Percentiles rank a stretch among this genome's conserved stretches.
phyloP scores from a whole-genome alignment of 208 protist genomes.

The Wallacemonas collosoma region DNA sequence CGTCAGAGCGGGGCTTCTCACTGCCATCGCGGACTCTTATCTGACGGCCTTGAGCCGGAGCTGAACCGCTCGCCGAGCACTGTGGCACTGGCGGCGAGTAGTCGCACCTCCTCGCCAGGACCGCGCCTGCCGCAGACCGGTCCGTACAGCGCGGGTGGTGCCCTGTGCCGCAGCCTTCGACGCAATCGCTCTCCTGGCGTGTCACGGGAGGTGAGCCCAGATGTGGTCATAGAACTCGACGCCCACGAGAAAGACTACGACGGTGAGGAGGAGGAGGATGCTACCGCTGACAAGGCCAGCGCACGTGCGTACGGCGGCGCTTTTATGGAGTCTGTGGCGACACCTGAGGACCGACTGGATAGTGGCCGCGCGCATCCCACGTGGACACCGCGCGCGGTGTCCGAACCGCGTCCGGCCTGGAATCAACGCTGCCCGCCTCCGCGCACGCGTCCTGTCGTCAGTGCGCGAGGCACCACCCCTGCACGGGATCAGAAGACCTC shows the following conservation, averaged over 20 bases:
- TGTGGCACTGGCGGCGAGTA: conserved; percentile 3
- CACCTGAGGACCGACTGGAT: not conserved
- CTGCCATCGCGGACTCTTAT: not conserved
- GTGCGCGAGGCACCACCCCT: conserved; percentile 27
- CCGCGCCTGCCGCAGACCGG: conserved; percentile 32
- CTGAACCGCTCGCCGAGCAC: conserved; percentile 8
- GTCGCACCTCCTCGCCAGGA: conserved; percentile 29
- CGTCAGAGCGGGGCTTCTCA: no score
- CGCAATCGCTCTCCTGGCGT: conserved; percentile 43
- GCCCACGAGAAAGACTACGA: conserved; percentile 7
- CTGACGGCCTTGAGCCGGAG: not conserved
- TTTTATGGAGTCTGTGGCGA: no score
- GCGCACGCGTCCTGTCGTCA: conserved; percentile 57
- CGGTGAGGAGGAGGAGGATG: conserved; percentile 9
- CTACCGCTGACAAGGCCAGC: not conserved
- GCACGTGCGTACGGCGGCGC: not conserved
- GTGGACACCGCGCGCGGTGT: conserved; percentile 29
- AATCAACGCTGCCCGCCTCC: conserved; percentile 57
- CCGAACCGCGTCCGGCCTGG: conserved; percentile 52
- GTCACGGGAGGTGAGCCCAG: conserved; percentile 17
- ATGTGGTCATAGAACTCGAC: conserved; percentile 4
- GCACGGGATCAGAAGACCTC: not conserved
- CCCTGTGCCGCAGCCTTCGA: conserved; percentile 34
- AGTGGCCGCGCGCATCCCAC: conserved; percentile 23
- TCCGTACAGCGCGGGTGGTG: conserved; percentile 31